Conservation (phyloP, 2,329 filamentous ascomycete genomes). For the Exophiala oligosperma region DNA sequence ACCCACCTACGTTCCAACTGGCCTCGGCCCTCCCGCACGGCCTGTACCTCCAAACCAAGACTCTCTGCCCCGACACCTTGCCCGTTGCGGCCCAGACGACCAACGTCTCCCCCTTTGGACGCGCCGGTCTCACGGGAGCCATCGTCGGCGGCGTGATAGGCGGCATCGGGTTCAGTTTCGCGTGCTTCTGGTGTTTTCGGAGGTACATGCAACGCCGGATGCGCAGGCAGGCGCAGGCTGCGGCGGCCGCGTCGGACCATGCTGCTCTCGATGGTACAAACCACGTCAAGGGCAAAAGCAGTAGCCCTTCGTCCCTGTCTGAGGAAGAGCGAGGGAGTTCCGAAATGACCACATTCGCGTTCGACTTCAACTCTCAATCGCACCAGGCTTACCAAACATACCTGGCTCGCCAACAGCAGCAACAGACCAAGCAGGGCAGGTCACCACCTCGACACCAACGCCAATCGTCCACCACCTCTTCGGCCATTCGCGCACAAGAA, state of each 20-base stretch:
- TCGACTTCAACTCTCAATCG: slow-evolving; percentile 19
- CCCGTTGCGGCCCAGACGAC: slow-evolving; percentile 34
- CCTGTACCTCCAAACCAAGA: slow-evolving; percentile 42
- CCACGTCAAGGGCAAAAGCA: not conserved
- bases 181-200: slow-evolving; percentile 18
- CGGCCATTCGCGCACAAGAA: slow-evolving; percentile 2
- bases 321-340: slow-evolving; percentile 1
- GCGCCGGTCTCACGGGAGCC: slow-evolving; percentile 26
- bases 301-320: slow-evolving; percentile 7
- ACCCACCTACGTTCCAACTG: slow-evolving; percentile 39
- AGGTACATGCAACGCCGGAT: slow-evolving; percentile 14
- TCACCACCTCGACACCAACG: not conserved
- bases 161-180: slow-evolving; percentile 29
- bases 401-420: slow-evolving; percentile 2
- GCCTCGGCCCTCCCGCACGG: slow-evolving; percentile 41
- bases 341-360: slow-evolving; percentile 16
- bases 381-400: slow-evolving; percentile 15
- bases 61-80: slow-evolving; percentile 40
- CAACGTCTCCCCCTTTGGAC: slow-evolving; percentile 17
- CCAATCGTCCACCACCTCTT: slow-evolving; percentile 1
- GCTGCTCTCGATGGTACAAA: slow-evolving; percentile 6
- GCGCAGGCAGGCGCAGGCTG: not conserved
- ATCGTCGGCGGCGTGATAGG: slow-evolving; percentile 34
- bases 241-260: not conserved
- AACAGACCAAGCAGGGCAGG: not conserved